These are phyloP conservation scores for Hypoxylon sp. DNA, from an alignment of 2,329 filamentous ascomycete genomes.

Conservation along the genomic window DNA sequence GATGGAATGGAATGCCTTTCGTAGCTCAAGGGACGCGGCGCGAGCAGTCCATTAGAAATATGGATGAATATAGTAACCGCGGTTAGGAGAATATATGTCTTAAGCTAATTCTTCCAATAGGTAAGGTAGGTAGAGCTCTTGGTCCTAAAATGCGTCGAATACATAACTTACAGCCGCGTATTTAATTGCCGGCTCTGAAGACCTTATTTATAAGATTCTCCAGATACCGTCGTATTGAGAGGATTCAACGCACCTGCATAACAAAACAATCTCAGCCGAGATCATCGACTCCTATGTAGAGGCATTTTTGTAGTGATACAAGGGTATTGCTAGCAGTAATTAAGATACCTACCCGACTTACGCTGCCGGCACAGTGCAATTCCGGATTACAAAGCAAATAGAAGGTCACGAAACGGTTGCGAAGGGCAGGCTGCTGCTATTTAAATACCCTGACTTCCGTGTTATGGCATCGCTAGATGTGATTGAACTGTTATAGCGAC, in stretches of 20 bases:
- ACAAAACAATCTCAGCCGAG: conserved; percentile 36
- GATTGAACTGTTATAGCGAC: not conserved
- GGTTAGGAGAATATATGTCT: conserved; percentile 33
- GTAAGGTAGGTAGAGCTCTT: not conserved
- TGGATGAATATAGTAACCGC: conserved; percentile 24
- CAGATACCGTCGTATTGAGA: conserved; percentile 24
- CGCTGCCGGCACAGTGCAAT: conserved; percentile 31
- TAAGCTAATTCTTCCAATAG: conserved; percentile 37
- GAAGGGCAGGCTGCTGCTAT: not conserved
- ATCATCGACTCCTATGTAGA: conserved; percentile 33
- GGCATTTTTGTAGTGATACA: conserved; percentile 36
- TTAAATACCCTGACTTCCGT: not conserved
- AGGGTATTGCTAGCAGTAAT: conserved; percentile 20
- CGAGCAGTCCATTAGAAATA: conserved; percentile 2
- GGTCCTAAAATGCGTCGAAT: too few species aligned
- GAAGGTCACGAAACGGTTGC: not conserved
- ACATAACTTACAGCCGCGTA: not conserved
- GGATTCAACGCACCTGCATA: conserved; percentile 37
- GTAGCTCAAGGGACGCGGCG: conserved; percentile 7
- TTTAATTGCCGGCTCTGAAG: not conserved
- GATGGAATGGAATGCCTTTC: conserved; percentile 34
- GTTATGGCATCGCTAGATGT: not conserved
- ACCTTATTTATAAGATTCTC: conserved; percentile 9
- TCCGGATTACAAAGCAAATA: conserved; percentile 24
- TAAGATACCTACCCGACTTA: conserved; percentile 27